phyloP scores from a whole-genome alignment of 2,329 filamentous ascomycete species.

The Polychaeton citri region DNA sequence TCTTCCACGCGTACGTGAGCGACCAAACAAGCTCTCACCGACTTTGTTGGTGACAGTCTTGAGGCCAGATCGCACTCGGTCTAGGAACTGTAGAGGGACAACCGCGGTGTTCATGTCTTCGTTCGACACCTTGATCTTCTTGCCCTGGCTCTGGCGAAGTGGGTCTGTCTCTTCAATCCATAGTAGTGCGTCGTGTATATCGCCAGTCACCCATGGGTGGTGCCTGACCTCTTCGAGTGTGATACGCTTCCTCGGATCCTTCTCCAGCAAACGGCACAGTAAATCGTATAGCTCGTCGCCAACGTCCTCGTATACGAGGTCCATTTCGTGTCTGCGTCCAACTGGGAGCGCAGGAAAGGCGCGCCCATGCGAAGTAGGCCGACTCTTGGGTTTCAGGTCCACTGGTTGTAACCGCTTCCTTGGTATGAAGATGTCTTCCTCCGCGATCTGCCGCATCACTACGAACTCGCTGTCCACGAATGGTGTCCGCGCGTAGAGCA shows the following conservation, averaged over 20 bases:
- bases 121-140: constrained; percentile 83
- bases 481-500: constrained; percentile 85
- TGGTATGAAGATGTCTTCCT: constrained; percentile 83
- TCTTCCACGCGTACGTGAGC: constrained; percentile 45
- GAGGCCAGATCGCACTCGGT: constrained; percentile 68
- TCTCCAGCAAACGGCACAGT: constrained; percentile 64
- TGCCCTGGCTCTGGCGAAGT: constrained; percentile 59
- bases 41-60: constrained; percentile 31
- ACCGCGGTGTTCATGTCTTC: constrained; percentile 83
- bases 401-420: constrained; percentile 65
- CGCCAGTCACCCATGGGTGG: constrained; percentile 79
- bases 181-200: constrained; percentile 55
- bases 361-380: constrained; percentile 33
- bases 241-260: constrained; percentile 81
- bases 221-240: constrained; percentile 83
- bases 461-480: constrained; percentile 88
- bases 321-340: constrained; percentile 62
- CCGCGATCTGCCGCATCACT: constrained; percentile 84
- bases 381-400: constrained; percentile 31
- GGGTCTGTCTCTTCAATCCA: constrained; percentile 97
- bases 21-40: constrained; percentile 32
- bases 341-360: constrained; percentile 34
- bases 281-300: constrained; percentile 70
- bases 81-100: constrained; percentile 74
- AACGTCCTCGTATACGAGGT: constrained; percentile 73